A percentile compares a stretch with the other conserved stretches of the same genome.
phyloP scores from a whole-genome alignment of 208 protist species.

The Cochliopodium minus region DNA sequence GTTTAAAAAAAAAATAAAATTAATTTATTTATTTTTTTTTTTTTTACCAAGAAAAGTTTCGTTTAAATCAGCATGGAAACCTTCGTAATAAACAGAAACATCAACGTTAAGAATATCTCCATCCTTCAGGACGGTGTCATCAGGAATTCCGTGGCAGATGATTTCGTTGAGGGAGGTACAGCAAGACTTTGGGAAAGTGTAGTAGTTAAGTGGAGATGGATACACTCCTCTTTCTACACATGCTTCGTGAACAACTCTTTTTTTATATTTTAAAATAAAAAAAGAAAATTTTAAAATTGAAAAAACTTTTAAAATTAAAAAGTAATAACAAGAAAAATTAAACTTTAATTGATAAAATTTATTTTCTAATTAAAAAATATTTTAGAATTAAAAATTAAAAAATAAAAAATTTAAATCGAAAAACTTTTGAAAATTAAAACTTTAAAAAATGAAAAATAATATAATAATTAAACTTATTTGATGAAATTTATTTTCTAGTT shows the following conservation, averaged over 20 bases:
- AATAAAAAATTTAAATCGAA: background rate
- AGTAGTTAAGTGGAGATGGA: conserved; percentile 93
- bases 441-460: background rate
- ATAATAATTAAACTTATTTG: background rate
- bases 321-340: no score
- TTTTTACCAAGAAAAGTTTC: conserved; percentile 70
- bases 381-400: background rate
- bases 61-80: conserved; percentile 70
- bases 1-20: conserved; percentile 58
- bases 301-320: no score
- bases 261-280: background rate
- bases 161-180: conserved; percentile 85
- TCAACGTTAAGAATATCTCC: conserved; percentile 96
- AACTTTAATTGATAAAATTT: no score
- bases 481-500: background rate
- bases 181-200: conserved; percentile 87
- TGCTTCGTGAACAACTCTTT: conserved; percentile 57
- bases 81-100: conserved; percentile 78
- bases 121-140: conserved; percentile 65
- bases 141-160: conserved; percentile 86
- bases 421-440: no score
- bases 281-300: background rate
- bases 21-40: conserved; percentile 45
- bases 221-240: conserved; percentile 72
- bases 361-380: no score